phyloP scores from a whole-genome alignment of 805 yeast species.

The Phaffomyces antillensis region DNA sequence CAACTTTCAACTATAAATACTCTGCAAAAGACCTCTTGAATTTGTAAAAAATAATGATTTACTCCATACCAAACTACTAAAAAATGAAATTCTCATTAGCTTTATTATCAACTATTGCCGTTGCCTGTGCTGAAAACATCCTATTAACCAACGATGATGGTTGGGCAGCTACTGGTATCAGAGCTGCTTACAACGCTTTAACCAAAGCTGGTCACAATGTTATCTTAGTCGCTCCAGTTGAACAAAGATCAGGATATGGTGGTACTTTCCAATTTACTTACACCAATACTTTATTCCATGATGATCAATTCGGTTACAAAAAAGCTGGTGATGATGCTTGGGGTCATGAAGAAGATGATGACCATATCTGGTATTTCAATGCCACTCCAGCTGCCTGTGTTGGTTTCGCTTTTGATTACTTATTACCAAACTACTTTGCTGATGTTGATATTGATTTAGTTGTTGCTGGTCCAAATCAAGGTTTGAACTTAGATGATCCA shows the following conservation, averaged over 20 bases:
- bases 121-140: slow-evolving; percentile 32
- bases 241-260: slow-evolving; percentile 47
- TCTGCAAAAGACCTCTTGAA: no score
- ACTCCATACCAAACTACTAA: neutral
- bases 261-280: slow-evolving; percentile 43
- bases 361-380: slow-evolving; percentile 46
- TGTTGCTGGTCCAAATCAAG: slow-evolving; percentile 49
- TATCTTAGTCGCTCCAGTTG: slow-evolving; percentile 44
- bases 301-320: slow-evolving; percentile 43
- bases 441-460: slow-evolving; percentile 40
- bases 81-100: slow-evolving; percentile 2
- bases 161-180: slow-evolving; percentile 49
- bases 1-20: no score
- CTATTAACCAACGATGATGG: slow-evolving; percentile 51
- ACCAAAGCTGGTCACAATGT: slow-evolving; percentile 43
- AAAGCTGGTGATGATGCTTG: slow-evolving; percentile 45
- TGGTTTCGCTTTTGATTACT: slow-evolving; percentile 40
- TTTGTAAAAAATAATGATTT: neutral
- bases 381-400: slow-evolving; percentile 51
- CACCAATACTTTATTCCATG: slow-evolving; percentile 30
- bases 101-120: slow-evolving; percentile 1
- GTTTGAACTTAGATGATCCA: slow-evolving; percentile 35
- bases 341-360: slow-evolving; percentile 41
- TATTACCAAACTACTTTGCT: slow-evolving; percentile 38
- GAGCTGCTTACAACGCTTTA: slow-evolving; percentile 46